Percentiles rank a stretch among this genome's conserved stretches.
These are phyloP conservation scores for Iberis pinnata DNA, from an alignment of 345 rosid species.

Conservation along the genomic window DNA sequence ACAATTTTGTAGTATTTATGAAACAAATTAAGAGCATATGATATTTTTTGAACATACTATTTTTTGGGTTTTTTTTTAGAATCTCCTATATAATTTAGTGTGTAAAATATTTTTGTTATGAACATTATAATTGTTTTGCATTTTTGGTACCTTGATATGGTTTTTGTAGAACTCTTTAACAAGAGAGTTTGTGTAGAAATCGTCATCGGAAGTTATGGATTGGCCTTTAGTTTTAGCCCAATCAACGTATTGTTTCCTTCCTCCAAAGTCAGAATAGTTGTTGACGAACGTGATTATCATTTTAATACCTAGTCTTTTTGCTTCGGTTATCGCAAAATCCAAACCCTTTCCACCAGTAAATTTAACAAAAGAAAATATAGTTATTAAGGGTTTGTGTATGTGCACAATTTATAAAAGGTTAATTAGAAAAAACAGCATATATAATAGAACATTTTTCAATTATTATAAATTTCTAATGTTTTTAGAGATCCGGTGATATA, in stretches of 20 bases:
- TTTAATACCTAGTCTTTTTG: slow-evolving; percentile 24
- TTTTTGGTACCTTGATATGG: slow-evolving; percentile 25
- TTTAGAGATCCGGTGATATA: too few species aligned
- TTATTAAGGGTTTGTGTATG: too few species aligned
- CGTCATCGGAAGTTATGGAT: slow-evolving; percentile 11
- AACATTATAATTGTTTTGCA: too few species aligned
- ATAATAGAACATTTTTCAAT: too few species aligned
- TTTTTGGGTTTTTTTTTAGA: too few species aligned
- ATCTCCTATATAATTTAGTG: background rate
- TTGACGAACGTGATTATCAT: slow-evolving; percentile 23
- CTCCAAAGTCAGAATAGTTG: slow-evolving; percentile 23
- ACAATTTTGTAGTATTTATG: too few species aligned
- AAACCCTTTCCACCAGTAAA: slow-evolving; percentile 22
- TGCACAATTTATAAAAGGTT: too few species aligned
- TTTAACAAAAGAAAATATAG: background rate
- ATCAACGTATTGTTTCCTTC: slow-evolving; percentile 20
- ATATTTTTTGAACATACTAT: too few species aligned
- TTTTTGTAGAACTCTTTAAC: slow-evolving; percentile 23
- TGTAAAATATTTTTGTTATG: background rate
- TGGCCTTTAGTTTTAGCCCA: slow-evolving; percentile 25
- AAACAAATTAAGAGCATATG: too few species aligned
- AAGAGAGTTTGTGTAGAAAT: slow-evolving; percentile 25
- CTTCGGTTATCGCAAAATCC: slow-evolving; percentile 30
- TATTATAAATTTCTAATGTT: too few species aligned
- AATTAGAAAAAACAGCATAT: too few species aligned